Evolutionary conservation across 768 basidiomycete species (phyloP).

Genomic region (Russula ochroleuca): DNA sequence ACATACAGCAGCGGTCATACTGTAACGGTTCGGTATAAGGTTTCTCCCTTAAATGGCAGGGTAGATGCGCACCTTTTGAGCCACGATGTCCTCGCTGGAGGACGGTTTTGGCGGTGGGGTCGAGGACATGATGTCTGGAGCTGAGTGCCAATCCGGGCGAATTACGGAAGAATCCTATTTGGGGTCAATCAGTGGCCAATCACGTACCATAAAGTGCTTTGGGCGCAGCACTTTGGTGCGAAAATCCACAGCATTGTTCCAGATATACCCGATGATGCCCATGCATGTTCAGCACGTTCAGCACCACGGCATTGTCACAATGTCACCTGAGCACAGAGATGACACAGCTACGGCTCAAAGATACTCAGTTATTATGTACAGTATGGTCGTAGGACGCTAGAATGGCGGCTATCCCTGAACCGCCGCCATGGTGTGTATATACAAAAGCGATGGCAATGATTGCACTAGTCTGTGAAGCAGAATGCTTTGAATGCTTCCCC

Average conservation of each 20-base stretch:
- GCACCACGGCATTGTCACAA: too few species aligned
- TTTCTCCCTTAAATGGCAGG: not conserved
- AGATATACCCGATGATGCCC: not conserved
- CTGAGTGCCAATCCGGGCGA: constrained; percentile 5
- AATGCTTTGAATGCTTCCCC: not conserved
- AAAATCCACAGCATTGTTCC: not conserved
- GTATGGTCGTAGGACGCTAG: not conserved
- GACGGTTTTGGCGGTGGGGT: constrained; percentile 49
- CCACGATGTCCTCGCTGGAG: constrained; percentile 86
- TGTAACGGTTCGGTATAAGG: constrained; percentile 31
- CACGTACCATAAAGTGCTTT: too few species aligned
- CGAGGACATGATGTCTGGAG: constrained; percentile 39
- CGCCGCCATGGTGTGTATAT: not conserved
- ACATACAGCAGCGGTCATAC: constrained; percentile 75
- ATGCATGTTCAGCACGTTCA: too few species aligned
- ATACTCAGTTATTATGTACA: constrained; percentile 9
- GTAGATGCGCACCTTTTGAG: constrained; percentile 64
- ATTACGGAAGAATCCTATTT: not conserved
- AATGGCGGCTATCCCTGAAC: not conserved
- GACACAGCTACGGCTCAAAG: not conserved
- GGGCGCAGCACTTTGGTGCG: not conserved
- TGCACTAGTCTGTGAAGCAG: not conserved
- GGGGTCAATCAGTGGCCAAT: not conserved
- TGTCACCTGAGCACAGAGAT: not conserved
- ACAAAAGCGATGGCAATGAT: not conserved